Conservation (phyloP, 768 basidiomycete genomes). For the Trametes cinnabarina region DNA sequence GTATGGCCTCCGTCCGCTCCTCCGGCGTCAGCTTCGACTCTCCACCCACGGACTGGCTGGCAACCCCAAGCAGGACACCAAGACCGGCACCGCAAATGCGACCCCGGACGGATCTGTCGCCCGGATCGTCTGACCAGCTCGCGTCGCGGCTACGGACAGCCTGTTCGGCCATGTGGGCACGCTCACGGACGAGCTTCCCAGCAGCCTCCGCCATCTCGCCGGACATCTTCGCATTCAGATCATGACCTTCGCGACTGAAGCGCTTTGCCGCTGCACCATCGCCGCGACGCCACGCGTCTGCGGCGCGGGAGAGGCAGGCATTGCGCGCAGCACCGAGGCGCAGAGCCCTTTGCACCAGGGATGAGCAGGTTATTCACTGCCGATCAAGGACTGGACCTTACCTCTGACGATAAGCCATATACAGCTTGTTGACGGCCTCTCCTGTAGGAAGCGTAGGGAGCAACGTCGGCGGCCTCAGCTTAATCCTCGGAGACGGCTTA, state of each 20-base stretch:
- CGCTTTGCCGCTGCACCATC: conserved; percentile 95
- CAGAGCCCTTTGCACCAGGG: conserved; percentile 56
- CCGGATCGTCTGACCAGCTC: conserved; percentile 79
- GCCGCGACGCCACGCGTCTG: conserved; percentile 93
- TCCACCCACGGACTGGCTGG: conserved; percentile 48
- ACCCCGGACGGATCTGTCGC: conserved; percentile 73
- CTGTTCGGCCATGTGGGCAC: conserved; percentile 70
- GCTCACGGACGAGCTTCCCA: conserved; percentile 77
- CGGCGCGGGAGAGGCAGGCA: conserved; percentile 90
- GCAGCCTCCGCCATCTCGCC: conserved; percentile 85
- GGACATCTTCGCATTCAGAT: conserved; percentile 88
- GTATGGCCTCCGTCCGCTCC: conserved; percentile 83
- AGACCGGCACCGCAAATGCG: conserved; percentile 75
- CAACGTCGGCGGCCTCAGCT: conserved; percentile 76
- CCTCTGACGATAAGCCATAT: conserved; percentile 79
- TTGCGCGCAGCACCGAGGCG: conserved; percentile 93
- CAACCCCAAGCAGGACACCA: conserved; percentile 87
- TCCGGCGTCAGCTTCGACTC: conserved; percentile 68
- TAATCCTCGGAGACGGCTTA: conserved; percentile 79
- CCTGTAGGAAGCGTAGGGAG: conserved; percentile 90
- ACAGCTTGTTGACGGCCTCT: conserved; percentile 71
- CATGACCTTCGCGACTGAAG: conserved; percentile 91
- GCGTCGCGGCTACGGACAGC: conserved; percentile 70
- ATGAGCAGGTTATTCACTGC: background rate
- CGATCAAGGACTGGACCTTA: background rate